phyloP scores from a whole-genome alignment of 2,329 filamentous ascomycete species.

The Arachnomyces sp. region DNA sequence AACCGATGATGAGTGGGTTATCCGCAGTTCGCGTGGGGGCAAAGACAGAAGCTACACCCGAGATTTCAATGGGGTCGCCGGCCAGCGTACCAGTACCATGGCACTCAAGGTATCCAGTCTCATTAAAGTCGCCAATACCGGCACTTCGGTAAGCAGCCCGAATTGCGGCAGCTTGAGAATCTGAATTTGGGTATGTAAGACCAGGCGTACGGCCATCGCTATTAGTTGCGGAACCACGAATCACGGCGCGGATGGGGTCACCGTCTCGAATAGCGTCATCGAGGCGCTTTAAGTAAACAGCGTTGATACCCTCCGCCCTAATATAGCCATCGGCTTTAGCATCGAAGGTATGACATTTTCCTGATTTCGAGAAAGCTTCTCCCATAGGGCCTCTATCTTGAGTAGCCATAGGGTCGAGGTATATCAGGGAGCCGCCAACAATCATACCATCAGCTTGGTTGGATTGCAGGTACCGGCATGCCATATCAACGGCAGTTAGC shows the following conservation, averaged over 20 bases:
- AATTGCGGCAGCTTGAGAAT: conserved; percentile 18
- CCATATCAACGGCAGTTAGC: conserved; percentile 11
- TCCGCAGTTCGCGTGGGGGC: background rate
- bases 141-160: conserved; percentile 5
- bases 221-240: conserved; percentile 19
- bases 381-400: too few relatives aligned
- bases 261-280: conserved; percentile 21
- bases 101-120: conserved; percentile 7
- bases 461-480: conserved; percentile 6
- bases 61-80: conserved; percentile 5
- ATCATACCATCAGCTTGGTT: conserved; percentile 8
- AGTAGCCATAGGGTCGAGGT: background rate
- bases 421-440: background rate
- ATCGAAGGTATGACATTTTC: conserved; percentile 26
- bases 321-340: conserved; percentile 35
- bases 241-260: conserved; percentile 25
- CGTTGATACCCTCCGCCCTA: conserved; percentile 28
- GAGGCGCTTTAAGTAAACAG: conserved; percentile 23
- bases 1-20: conserved; percentile 4
- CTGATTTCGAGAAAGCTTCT: background rate
- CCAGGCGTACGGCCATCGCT: conserved; percentile 17
- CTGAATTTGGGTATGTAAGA: conserved; percentile 16
- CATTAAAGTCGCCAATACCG: conserved; percentile 4
- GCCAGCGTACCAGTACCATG: conserved; percentile 9
- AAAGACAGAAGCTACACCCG: background rate